Conservation (phyloP, 2,329 filamentous ascomycete species). For the Pestalotiopsis sp. region DNA sequence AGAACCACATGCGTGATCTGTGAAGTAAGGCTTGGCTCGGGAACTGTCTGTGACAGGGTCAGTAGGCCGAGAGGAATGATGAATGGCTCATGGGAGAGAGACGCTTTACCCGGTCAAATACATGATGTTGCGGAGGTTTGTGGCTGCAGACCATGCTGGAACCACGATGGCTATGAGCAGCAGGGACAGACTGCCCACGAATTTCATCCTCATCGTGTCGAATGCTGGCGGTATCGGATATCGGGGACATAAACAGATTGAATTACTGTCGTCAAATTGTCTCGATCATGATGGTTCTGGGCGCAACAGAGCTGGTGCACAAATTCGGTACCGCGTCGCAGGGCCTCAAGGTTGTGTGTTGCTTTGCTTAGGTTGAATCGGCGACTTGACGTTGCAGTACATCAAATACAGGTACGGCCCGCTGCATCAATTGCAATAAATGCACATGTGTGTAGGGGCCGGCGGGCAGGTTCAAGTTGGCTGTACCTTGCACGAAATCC, state of each 20-base stretch:
- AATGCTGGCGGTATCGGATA: not conserved
- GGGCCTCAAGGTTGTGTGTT: too few relatives aligned
- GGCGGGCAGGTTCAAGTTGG: too few relatives aligned
- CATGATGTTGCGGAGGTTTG: conserved; percentile 32
- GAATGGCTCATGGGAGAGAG: not conserved
- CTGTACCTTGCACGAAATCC: too few relatives aligned
- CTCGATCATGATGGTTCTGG: not conserved
- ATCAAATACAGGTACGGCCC: too few relatives aligned
- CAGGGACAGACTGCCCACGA: conserved; percentile 15
- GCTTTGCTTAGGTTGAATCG: too few relatives aligned
- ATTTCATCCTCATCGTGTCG: not conserved
- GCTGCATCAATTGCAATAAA: too few relatives aligned
- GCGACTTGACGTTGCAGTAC: too few relatives aligned
- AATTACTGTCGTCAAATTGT: not conserved
- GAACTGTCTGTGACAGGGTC: conserved; percentile 27
- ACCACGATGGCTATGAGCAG: conserved; percentile 17
- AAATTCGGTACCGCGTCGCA: too few relatives aligned
- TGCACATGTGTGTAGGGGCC: too few relatives aligned
- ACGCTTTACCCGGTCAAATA: conserved; percentile 32
- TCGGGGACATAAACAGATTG: not conserved
- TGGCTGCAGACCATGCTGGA: conserved; percentile 7
- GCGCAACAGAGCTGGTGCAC: too few relatives aligned
- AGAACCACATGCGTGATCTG: conserved; percentile 58
- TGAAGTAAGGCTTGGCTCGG: conserved; percentile 35
- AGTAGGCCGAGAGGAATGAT: conserved; percentile 2